phyloP scores from a whole-genome alignment of 768 basidiomycete species.

The Boletus eberwhitei region DNA sequence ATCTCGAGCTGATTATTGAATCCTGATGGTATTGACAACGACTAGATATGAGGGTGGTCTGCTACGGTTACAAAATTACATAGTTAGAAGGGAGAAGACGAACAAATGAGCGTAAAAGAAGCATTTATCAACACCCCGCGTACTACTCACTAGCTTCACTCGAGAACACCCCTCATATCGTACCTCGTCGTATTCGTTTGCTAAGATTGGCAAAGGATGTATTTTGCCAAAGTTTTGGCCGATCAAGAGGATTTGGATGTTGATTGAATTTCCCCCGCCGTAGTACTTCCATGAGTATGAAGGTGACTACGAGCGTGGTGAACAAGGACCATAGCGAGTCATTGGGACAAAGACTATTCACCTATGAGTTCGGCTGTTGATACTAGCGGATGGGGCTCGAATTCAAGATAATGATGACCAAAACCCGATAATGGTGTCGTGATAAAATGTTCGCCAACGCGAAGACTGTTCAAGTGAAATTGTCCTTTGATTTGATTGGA shows the following conservation, averaged over 20 bases:
- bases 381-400: conserved; percentile 45
- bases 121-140: not conserved
- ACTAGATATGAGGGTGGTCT: not conserved
- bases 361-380: conserved; percentile 53
- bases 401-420: conserved; percentile 58
- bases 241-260: conserved; percentile 46
- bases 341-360: conserved; percentile 13
- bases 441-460: conserved; percentile 43
- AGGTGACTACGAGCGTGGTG: conserved; percentile 43
- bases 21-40: not conserved
- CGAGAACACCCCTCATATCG: conserved; percentile 18
- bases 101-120: not conserved
- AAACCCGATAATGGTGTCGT: conserved; percentile 50
- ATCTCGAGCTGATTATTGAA: not conserved
- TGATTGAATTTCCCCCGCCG: conserved; percentile 56
- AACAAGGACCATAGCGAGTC: conserved; percentile 2
- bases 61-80: conserved; percentile 1
- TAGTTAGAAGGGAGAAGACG: conserved; percentile 1
- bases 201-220: conserved; percentile 26
- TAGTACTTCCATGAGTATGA: conserved; percentile 62
- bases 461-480: conserved; percentile 50
- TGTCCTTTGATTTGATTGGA: conserved; percentile 47
- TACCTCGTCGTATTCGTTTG: conserved; percentile 33
- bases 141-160: not conserved
- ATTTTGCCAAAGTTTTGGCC: conserved; percentile 45